These are phyloP conservation scores for Cardamine occulta DNA, from an alignment of 345 rosid genomes.

Conservation along the genomic window DNA sequence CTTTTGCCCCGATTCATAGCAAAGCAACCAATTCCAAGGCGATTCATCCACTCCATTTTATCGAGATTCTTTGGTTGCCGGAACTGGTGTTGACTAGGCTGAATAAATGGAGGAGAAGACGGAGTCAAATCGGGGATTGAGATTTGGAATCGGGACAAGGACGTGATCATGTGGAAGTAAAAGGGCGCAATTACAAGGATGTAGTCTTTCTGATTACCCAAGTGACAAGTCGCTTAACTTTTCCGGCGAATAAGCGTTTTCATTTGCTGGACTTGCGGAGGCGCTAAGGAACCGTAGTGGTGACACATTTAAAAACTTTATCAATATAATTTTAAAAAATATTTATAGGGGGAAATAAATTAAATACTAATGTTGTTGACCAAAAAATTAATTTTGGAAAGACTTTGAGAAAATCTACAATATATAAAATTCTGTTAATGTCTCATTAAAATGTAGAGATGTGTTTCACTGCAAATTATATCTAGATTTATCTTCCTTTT, in stretches of 20 bases:
- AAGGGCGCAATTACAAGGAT: neutral
- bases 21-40: constrained; percentile 59
- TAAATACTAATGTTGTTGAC: neutral
- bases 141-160: constrained; percentile 40
- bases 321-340: neutral
- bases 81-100: constrained; percentile 27
- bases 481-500: neutral
- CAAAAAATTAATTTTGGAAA: neutral
- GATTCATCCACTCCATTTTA: constrained; percentile 50
- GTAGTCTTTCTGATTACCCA: neutral
- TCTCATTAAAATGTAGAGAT: neutral
- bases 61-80: constrained; percentile 27
- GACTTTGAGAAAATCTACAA: neutral
- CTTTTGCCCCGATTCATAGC: constrained; percentile 38
- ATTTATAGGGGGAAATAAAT: neutral
- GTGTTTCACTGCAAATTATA: neutral
- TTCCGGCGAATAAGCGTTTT: constrained; percentile 32
- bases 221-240: constrained; percentile 8
- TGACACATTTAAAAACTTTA: neutral
- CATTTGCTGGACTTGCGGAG: constrained; percentile 34
- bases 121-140: constrained; percentile 25
- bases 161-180: constrained; percentile 55
- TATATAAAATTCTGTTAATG: neutral
- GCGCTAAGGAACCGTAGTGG: constrained; percentile 8
- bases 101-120: constrained; percentile 25